Percentiles rank a stretch among this genome's conserved stretches.
phyloP scores from a whole-genome alignment of 257 asterid species.

The Primulina huaijiensis region DNA sequence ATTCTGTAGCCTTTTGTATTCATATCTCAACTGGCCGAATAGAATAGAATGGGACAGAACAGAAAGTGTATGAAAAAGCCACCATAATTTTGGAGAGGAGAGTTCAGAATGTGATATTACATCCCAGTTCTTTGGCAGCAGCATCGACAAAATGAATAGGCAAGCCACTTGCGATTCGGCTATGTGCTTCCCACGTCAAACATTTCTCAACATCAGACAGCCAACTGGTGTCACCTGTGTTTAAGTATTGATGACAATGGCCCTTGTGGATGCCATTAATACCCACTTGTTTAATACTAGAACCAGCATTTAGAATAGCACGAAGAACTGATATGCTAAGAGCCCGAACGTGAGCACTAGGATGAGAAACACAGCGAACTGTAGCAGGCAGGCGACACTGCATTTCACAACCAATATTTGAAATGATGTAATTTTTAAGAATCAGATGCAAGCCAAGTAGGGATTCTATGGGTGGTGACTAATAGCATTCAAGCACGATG shows the following conservation, averaged over 20 bases:
- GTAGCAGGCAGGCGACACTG: conserved; percentile 97
- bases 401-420: conserved; percentile 24
- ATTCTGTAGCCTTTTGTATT: neutral
- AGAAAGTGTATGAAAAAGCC: neutral
- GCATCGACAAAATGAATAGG: conserved; percentile 57
- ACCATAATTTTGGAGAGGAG: neutral
- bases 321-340: conserved; percentile 93
- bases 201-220: conserved; percentile 73
- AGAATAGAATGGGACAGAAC: neutral
- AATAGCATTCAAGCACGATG: neutral
- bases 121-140: conserved; percentile 92
- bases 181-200: conserved; percentile 89
- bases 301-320: conserved; percentile 62
- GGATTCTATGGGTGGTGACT: neutral
- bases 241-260: conserved; percentile 54
- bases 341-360: conserved; percentile 96
- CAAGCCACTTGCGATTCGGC: conserved; percentile 75
- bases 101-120: conserved; percentile 53
- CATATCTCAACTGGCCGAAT: neutral
- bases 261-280: conserved; percentile 34
- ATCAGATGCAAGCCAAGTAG: conserved; percentile 8
- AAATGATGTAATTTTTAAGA: neutral
- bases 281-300: conserved; percentile 35
- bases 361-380: conserved; percentile 86
- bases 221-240: conserved; percentile 56